Evolutionary conservation across 2,329 filamentous ascomycete species (phyloP), one percentile per base, ranked within the genome.

Genomic region (Polytolypa hystricis): DNA sequence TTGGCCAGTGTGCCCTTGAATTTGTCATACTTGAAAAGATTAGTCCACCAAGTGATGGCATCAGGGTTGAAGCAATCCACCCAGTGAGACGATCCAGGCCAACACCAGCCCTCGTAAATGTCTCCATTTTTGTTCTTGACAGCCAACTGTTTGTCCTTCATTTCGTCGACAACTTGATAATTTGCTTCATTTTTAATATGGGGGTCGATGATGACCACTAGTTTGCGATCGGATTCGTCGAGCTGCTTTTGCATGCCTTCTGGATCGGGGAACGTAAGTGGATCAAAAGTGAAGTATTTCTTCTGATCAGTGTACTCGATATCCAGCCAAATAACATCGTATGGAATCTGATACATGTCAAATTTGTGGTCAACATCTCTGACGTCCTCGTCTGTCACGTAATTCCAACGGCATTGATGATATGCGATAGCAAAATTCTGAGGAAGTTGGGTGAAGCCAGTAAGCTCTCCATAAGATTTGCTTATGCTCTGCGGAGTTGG

Each of bases 371-470:
- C 87, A 28, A 98, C 89, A 52, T 96, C 87, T 59, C 84, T 93
- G 40, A 98, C 87, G 61, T 98, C 91, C 46, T 95, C 86, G 51
- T 95, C 89, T 1, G 85, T 93, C 39, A 95, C 80, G 56, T 98
- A 98, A 64, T 98, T 98, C 91, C 91, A 98, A 50, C 91, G 82
- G 59, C 91, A 96, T 60, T 98, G 91, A 55, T 98, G 91, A 61
- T 96, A 95, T 9, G 77, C 91, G 47, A 98, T 77, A 2, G 89
- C 74, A 51, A 95, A 95, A 45, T 91, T 81, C 52, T 94, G 86
- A 2, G 91, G 91, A 60, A 98, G 74, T 42, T 87, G 80, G 19
- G 86, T 91, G 52, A 79, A 89, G 17, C 91, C 91, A 6, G 91
- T 98, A 30, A 98, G 74, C 57, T 94, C 84, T 43, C 80, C 79